Conservation (phyloP, 331 rosid species). For the Malus hybrid region DNA sequence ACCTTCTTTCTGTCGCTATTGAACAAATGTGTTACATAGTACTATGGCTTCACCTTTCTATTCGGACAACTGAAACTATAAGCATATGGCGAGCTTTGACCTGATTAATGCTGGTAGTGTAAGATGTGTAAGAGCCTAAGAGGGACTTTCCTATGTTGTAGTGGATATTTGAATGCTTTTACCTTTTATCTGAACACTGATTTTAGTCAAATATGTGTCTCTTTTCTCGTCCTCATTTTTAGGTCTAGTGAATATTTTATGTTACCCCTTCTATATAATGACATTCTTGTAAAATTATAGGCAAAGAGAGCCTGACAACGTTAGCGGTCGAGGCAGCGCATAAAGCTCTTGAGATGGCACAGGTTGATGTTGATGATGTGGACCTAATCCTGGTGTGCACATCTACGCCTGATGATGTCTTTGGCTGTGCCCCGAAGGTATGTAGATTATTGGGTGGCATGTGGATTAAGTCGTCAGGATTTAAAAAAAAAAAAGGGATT, state of each 20-base stretch:
- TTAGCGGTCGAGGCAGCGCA: slow-evolving; percentile 69
- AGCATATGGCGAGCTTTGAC: background rate
- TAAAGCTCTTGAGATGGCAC: slow-evolving; percentile 95
- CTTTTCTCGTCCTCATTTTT: background rate
- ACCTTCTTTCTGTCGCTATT: background rate
- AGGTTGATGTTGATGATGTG: slow-evolving; percentile 72
- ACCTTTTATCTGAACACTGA: background rate
- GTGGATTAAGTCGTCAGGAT: background rate
- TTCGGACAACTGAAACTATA: background rate
- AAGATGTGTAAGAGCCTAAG: background rate
- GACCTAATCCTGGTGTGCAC: slow-evolving; percentile 95
- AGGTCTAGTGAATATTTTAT: background rate
- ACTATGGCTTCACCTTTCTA: background rate
- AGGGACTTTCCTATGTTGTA: background rate
- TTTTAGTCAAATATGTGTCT: background rate
- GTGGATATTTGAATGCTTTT: background rate
- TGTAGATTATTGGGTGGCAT: background rate
- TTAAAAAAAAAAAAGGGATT: background rate
- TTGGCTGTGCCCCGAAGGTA: slow-evolving; percentile 97
- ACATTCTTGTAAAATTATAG: slow-evolving; percentile 29
- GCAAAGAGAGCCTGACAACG: slow-evolving; percentile 48
- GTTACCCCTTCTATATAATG: background rate
- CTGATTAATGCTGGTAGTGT: background rate
- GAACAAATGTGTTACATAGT: background rate
- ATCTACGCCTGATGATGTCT: slow-evolving; percentile 94